Base-by-base conservation (phyloP, 371 early-diverging fungal species). In the Nematocida ironsii region DNA sequence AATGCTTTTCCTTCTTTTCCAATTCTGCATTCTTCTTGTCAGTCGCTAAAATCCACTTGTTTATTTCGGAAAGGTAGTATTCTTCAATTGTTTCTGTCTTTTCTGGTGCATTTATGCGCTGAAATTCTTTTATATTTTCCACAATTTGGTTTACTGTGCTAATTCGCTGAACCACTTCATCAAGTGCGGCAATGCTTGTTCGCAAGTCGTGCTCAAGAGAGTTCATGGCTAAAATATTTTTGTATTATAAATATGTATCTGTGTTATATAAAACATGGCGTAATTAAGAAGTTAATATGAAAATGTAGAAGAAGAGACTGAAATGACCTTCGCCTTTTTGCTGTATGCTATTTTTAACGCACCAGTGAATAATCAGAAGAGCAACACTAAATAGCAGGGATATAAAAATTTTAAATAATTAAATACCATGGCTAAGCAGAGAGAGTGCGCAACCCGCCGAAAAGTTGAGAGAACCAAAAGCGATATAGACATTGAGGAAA, bases 291-390 rank as follows among this genome's bases (percentile, higher is more conserved):
- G 18, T 50, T 50, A 50, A 25, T 11, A 11, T 11, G 57, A 42
- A 20, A 54, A 48, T 20, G 70, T 42, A 52, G 70, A n/a, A 70
- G 70, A 55, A 27, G 54, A 60, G 13, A 11, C 11, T 64, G 42
- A 64, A 33, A 44, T 18, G 60, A 50, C 4, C 18, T 18, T 50
- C 18, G 33, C 52, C 18, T 13, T 20, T 40, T 74, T 58, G 58
- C 40, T 78, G 80, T 78, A 33, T 44, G 80, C 58, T 78, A 52
- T 62, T 57, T 33, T 78, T 70, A 78, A 78, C 80, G 71, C 80
- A 39, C 55, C 25, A 39, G 16, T 18, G 42, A 48, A 68, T 78
- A 40, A 68, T 25, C 60, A 20, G 62, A 11, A 5, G 45, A 56
- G 69, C 56, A 78, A 78, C 80, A 78, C 80, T 55, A 50, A 57